Conservation (phyloP, 169 alveolate genomes). For the Plasmodium vivax region DNA sequence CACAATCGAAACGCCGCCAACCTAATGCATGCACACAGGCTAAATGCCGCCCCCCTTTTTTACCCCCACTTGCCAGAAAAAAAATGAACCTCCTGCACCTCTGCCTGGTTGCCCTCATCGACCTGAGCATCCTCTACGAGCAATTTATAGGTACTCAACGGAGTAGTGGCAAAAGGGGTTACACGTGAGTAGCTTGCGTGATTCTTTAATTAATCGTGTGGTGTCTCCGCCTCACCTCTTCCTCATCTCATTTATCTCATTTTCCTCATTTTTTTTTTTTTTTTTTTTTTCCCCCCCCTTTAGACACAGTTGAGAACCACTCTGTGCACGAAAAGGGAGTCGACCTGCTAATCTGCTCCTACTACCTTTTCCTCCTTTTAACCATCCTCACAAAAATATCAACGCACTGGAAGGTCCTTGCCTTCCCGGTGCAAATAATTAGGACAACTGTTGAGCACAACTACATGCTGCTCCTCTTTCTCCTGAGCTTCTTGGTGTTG, state of each 20-base stretch:
- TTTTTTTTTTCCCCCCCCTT: not conserved
- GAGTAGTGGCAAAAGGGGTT: not conserved
- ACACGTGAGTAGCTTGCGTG: not conserved
- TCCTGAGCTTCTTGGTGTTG: constrained; percentile 5
- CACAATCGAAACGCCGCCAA: not conserved
- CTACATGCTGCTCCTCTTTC: constrained; percentile 7
- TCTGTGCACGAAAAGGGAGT: constrained; percentile 8
- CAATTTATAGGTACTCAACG: constrained; percentile 32
- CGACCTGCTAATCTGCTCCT: constrained; percentile 6
- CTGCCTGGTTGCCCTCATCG: not conserved
- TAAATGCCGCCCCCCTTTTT: not conserved
- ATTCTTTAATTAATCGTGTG: not conserved
- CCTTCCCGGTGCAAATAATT: constrained; percentile 28
- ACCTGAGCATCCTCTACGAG: constrained; percentile 26
- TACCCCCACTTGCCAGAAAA: constrained; percentile 1
- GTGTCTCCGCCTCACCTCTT: not conserved
- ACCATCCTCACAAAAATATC: not conserved
- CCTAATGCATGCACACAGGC: not conserved
- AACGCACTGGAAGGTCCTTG: constrained; percentile 1
- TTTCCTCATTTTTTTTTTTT: not conserved
- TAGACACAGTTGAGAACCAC: constrained; percentile 15
- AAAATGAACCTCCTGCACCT: not conserved
- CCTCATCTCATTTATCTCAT: not conserved
- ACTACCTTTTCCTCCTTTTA: constrained; percentile 20
- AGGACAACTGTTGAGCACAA: constrained; percentile 6